phyloP scores from a whole-genome alignment of 495 filamentous ascomycete species.

The Hypoxylon crocopeplum region DNA sequence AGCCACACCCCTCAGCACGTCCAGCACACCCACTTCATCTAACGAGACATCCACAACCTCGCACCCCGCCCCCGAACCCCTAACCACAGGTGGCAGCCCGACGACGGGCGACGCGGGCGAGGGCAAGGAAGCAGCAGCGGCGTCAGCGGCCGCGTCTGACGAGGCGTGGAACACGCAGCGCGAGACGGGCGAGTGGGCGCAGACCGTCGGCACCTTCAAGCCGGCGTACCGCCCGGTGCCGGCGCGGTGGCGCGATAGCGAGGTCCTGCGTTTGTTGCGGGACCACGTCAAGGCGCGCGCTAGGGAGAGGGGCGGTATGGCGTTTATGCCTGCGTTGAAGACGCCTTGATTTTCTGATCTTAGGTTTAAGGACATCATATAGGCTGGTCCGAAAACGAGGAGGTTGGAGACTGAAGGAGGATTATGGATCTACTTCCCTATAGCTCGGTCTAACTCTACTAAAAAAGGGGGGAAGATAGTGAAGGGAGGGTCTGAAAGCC shows the following conservation, averaged over 20 bases:
- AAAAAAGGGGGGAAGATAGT: too few species aligned
- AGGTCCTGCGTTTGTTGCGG: conserved; percentile 77
- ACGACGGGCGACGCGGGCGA: conserved; percentile 30
- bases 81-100: conserved; percentile 29
- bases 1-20: conserved; percentile 6
- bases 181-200: conserved; percentile 84
- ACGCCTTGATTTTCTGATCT: not conserved
- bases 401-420: too few species aligned
- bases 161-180: conserved; percentile 30
- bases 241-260: conserved; percentile 78
- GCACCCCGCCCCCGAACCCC: not conserved
- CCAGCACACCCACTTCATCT: not conserved
- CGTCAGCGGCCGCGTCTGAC: conserved; percentile 35
- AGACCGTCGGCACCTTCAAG: conserved; percentile 93
- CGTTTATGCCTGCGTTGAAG: conserved; percentile 53
- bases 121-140: conserved; percentile 32
- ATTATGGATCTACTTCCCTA: too few species aligned
- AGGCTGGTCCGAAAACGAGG: too few species aligned
- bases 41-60: not conserved
- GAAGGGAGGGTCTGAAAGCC: too few species aligned
- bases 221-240: conserved; percentile 93
- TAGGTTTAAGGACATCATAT: too few species aligned
- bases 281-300: conserved; percentile 67
- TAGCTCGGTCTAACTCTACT: too few species aligned
- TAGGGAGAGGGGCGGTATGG: conserved; percentile 50